A percentile compares a stretch with the other conserved stretches of the same genome.
Conservation (phyloP, 805 yeast species). For the Starmerella floris region DNA sequence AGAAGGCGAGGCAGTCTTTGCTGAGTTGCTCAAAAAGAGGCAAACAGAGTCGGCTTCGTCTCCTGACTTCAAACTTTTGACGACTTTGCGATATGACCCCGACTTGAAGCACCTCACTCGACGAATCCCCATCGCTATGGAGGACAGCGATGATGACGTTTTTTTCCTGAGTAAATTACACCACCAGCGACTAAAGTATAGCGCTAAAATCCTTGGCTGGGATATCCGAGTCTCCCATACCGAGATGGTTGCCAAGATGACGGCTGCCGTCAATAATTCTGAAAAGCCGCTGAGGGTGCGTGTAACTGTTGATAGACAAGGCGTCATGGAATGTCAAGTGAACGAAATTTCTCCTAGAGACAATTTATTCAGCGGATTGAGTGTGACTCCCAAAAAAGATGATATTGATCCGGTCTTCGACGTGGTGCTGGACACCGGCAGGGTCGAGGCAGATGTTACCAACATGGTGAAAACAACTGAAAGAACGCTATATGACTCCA, state of each 20-base stretch:
- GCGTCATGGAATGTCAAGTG: constrained; percentile 30
- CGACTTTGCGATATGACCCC: constrained; percentile 71
- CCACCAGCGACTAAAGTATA: constrained; percentile 41
- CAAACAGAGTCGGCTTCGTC: constrained; percentile 4
- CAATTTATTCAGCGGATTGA: constrained; percentile 23
- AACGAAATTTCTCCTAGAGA: constrained; percentile 25
- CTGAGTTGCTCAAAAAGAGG: neutral
- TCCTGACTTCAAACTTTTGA: constrained; percentile 41
- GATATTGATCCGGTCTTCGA: constrained; percentile 35
- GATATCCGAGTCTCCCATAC: constrained; percentile 33
- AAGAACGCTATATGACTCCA: constrained; percentile 47
- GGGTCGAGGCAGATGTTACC: constrained; percentile 37
- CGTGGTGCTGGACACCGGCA: constrained; percentile 41
- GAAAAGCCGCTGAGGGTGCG: constrained; percentile 36
- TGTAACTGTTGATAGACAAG: constrained; percentile 31
- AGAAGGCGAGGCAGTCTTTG: constrained; percentile 12
- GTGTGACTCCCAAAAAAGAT: constrained; percentile 17
- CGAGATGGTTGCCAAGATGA: constrained; percentile 33
- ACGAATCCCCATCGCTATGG: constrained; percentile 21
- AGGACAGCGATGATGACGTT: constrained; percentile 22
- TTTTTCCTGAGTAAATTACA: constrained; percentile 60
- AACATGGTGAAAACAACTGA: constrained; percentile 69
- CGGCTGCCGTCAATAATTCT: constrained; percentile 9
- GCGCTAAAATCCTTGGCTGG: constrained; percentile 44
- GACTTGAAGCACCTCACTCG: constrained; percentile 28